Evolutionary conservation across 495 filamentous ascomycete genomes (phyloP).

Genomic region (Cryomyces minteri): DNA sequence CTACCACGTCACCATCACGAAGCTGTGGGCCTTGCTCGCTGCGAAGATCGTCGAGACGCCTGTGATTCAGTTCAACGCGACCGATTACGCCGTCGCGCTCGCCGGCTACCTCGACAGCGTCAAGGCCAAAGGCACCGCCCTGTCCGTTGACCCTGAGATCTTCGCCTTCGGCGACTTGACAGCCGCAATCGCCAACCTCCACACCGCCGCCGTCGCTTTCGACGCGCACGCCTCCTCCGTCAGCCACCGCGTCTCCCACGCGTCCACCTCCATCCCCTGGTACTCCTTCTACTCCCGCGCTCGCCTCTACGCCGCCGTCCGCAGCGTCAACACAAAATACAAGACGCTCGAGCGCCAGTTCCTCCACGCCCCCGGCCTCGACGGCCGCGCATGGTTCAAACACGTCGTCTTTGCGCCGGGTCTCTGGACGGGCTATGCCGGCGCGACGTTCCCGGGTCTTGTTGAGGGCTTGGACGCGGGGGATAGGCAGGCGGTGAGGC

Average conservation of each 20-base stretch:
- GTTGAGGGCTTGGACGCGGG: conserved; percentile 13
- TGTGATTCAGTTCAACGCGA: conserved; percentile 22
- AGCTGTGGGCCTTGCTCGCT: conserved; percentile 18
- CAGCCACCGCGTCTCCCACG: conserved; percentile 31
- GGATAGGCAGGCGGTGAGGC: conserved; percentile 8
- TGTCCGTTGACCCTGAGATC: conserved; percentile 7
- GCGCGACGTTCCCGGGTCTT: conserved; percentile 16
- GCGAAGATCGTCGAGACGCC: conserved; percentile 22
- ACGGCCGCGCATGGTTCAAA: conserved; percentile 16
- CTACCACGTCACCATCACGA: conserved; percentile 12
- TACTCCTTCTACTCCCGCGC: conserved; percentile 18
- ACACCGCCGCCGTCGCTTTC: conserved; percentile 27
- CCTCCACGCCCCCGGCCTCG: conserved; percentile 14
- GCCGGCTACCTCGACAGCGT: conserved; percentile 32
- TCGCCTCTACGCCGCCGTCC: conserved; percentile 18
- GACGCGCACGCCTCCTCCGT: too few relatives aligned
- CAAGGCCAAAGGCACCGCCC: conserved; percentile 20
- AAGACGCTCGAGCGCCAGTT: conserved; percentile 16
- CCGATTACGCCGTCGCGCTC: conserved; percentile 20
- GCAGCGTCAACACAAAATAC: conserved; percentile 15
- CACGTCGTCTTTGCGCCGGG: conserved; percentile 13
- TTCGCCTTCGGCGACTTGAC: conserved; percentile 28
- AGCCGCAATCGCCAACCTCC: conserved; percentile 27
- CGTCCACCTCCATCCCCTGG: too few relatives aligned
- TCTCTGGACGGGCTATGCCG: conserved; percentile 19